phyloP scores from a whole-genome alignment of 208 protist species.

The Crithidia mellificae region DNA sequence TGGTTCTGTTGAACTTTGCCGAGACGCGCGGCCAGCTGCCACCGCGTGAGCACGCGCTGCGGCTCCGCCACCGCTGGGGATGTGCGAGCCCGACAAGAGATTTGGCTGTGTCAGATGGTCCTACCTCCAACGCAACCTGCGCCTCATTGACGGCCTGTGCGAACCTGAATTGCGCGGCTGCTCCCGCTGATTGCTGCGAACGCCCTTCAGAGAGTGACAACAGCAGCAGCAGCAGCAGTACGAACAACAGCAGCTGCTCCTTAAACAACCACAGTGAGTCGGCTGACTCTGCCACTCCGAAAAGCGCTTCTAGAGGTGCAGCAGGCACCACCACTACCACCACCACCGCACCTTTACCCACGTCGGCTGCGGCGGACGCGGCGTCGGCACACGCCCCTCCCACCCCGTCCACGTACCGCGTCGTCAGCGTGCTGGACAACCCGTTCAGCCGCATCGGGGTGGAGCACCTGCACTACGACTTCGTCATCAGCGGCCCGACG shows the following conservation, averaged over 20 bases:
- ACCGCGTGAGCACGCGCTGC: constrained; percentile 13
- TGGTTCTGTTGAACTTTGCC: constrained; percentile 23
- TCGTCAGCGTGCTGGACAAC: constrained; percentile 34
- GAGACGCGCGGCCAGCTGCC: constrained; percentile 17
- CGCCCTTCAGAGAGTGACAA: no score
- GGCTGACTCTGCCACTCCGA: no score
- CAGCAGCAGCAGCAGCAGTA: not conserved
- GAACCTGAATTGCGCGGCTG: no score
- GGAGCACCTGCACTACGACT: constrained; percentile 28
- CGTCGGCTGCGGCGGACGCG: no score
- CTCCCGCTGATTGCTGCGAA: no score
- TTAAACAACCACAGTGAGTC: no score
- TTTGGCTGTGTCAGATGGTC: no score
- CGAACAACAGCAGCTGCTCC: no score
- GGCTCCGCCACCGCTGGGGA: constrained; percentile 22
- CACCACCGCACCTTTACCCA: no score
- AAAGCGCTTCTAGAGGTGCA: no score
- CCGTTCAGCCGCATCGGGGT: constrained; percentile 39
- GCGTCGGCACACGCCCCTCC: not conserved
- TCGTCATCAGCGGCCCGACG: constrained; percentile 34
- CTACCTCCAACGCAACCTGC: no score
- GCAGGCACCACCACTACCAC: not conserved
- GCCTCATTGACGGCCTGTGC: no score
- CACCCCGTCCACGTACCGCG: constrained; percentile 23
- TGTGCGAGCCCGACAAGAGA: not conserved